Conservation (phyloP, 768 basidiomycete species). For the Suillus subalutaceus region DNA sequence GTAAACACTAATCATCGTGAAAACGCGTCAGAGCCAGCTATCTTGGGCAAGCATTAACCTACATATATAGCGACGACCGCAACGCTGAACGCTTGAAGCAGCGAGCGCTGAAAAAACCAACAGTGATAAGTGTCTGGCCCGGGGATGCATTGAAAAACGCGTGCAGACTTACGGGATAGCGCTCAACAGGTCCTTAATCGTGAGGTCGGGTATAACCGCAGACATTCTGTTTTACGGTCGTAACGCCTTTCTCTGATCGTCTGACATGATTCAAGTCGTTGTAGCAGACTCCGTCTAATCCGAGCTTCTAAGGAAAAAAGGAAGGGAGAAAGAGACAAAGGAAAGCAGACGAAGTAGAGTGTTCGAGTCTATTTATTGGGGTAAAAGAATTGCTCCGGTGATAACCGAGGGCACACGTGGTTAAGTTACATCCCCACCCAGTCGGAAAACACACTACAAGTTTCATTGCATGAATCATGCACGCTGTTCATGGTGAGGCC, state of each 20-base stretch:
- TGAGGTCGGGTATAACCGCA: constrained; percentile 79
- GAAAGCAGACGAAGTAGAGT: constrained; percentile 8
- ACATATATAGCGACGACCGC: constrained; percentile 80
- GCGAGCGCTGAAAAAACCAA: constrained; percentile 54
- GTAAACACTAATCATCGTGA: constrained; percentile 55
- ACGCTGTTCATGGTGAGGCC: neutral
- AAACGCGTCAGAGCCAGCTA: constrained; percentile 16
- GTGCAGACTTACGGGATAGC: constrained; percentile 71
- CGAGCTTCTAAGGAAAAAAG: constrained; percentile 7
- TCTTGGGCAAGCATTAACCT: constrained; percentile 26
- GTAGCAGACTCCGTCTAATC: constrained; percentile 16
- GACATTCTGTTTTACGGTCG: constrained; percentile 55
- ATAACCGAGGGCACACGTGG: constrained; percentile 32
- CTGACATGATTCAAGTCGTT: constrained; percentile 25
- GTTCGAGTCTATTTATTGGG: constrained; percentile 30
- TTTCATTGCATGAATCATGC: too few relatives aligned
- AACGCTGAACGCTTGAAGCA: constrained; percentile 91
- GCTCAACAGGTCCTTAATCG: constrained; percentile 84
- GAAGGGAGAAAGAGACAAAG: constrained; percentile 7
- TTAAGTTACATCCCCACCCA: neutral
- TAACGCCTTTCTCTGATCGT: constrained; percentile 19
- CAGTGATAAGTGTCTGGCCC: constrained; percentile 7
- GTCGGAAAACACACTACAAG: neutral
- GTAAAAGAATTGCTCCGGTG: constrained; percentile 23
- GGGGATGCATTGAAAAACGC: constrained; percentile 8